Evolutionary conservation across 208 protist species (phyloP).

Genomic region (Trypanosoma cruzi): DNA sequence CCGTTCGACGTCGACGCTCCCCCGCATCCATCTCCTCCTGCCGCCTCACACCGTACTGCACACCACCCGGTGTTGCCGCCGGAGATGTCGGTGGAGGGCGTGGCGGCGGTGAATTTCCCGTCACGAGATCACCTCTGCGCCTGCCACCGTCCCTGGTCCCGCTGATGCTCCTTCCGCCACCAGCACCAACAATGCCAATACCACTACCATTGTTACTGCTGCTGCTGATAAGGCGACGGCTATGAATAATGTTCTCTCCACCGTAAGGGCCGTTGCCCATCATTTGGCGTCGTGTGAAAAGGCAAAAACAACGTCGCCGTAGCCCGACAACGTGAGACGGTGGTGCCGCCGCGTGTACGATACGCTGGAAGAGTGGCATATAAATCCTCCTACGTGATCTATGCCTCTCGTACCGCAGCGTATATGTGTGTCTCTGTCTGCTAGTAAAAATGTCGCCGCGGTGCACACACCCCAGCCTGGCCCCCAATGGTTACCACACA

Average conservation of each 20-base stretch:
- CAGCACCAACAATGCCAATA: not conserved
- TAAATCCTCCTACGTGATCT: not conserved
- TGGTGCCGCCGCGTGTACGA: slow-evolving; percentile 4
- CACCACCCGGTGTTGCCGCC: slow-evolving; percentile 69
- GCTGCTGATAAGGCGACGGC: no score
- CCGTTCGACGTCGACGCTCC: slow-evolving; percentile 48
- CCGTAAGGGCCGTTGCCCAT: not conserved
- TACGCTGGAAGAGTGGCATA: slow-evolving; percentile 5
- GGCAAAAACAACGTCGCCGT: slow-evolving; percentile 14
- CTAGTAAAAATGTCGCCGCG: no score
- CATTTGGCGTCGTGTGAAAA: not conserved
- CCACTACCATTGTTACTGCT: not conserved
- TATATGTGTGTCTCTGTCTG: no score
- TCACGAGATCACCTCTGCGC: slow-evolving; percentile 10
- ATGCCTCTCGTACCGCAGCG: no score
- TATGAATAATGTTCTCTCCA: no score
- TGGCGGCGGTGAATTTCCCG: slow-evolving; percentile 32
- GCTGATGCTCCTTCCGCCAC: not conserved
- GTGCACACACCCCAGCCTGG: no score
- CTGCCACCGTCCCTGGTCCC: no score
- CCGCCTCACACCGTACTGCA: slow-evolving; percentile 65
- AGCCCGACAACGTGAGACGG: not conserved
- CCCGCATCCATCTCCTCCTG: slow-evolving; percentile 41
- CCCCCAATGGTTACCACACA: no score
- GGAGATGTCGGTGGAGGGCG: slow-evolving; percentile 57